Evolutionary conservation across 2,329 filamentous ascomycete genomes (phyloP).

Genomic region (Fusarium ramigenum): DNA sequence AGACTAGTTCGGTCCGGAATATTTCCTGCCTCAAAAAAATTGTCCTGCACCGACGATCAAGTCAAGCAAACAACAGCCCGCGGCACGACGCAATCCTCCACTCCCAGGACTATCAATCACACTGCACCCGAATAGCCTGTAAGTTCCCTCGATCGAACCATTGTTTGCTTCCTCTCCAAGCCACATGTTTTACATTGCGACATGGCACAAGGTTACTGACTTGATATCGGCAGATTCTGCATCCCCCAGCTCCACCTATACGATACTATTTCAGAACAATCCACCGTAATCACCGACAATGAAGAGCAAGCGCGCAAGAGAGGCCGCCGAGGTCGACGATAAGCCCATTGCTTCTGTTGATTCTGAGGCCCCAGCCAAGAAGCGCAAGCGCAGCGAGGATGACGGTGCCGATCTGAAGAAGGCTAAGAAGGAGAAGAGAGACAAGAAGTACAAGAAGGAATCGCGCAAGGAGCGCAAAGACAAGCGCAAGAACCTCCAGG

Average conservation of each 20-base stretch:
- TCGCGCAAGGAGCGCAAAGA: constrained; percentile 54
- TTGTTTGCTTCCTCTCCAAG: constrained; percentile 15
- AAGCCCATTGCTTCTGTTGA: constrained; percentile 35
- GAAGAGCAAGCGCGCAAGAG: constrained; percentile 54
- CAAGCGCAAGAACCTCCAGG: constrained; percentile 51
- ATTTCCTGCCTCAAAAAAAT: constrained; percentile 29
- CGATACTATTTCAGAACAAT: neutral
- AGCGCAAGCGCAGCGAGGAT: constrained; percentile 50
- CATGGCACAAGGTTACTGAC: constrained; percentile 18
- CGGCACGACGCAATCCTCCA: neutral
- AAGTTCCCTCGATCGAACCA: constrained; percentile 15
- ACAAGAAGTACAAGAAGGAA: constrained; percentile 48
- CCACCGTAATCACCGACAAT: constrained; percentile 19
- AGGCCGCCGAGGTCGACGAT: constrained; percentile 45
- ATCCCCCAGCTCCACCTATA: neutral
- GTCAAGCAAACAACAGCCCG: constrained; percentile 6
- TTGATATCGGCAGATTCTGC: constrained; percentile 14
- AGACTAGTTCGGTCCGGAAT: constrained; percentile 11
- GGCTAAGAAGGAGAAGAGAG: constrained; percentile 49
- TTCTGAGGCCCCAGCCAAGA: constrained; percentile 45
- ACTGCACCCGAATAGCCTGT: neutral
- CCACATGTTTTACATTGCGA: constrained; percentile 16
- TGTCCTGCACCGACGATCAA: constrained; percentile 2
- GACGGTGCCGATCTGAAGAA: constrained; percentile 43
- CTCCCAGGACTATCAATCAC: neutral